Conservation (phyloP, 805 yeast species). For the Candida peoriensis region DNA sequence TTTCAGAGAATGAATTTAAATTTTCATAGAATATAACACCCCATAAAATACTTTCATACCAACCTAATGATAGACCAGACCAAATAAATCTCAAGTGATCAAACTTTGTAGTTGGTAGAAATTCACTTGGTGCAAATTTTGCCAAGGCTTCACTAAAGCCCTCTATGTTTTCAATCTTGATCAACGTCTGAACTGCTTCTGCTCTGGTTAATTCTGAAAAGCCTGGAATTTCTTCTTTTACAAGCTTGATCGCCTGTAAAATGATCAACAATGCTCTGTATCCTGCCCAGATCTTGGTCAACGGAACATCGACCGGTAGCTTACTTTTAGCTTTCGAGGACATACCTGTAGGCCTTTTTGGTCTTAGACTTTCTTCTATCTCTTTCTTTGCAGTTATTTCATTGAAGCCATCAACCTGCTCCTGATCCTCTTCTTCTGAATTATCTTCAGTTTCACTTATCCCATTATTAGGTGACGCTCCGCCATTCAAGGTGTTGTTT, state of each 20-base stretch:
- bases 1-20: slow-evolving; percentile 10
- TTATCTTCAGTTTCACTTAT: slow-evolving; percentile 6
- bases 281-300: slow-evolving; percentile 55
- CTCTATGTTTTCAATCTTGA: slow-evolving; percentile 33
- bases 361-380: slow-evolving; percentile 38
- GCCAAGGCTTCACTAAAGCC: slow-evolving; percentile 25
- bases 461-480: slow-evolving; percentile 3
- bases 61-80: slow-evolving; percentile 61
- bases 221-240: slow-evolving; percentile 27
- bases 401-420: slow-evolving; percentile 12
- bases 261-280: slow-evolving; percentile 36
- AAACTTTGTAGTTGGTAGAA: slow-evolving; percentile 37
- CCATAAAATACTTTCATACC: slow-evolving; percentile 71
- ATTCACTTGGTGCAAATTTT: slow-evolving; percentile 32
- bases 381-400: slow-evolving; percentile 9
- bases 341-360: slow-evolving; percentile 57
- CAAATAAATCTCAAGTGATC: slow-evolving; percentile 52
- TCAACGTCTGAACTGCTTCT: slow-evolving; percentile 30
- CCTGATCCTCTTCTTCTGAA: slow-evolving; percentile 10
- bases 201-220: slow-evolving; percentile 7
- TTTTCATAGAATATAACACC: slow-evolving; percentile 43
- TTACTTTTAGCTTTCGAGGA: slow-evolving; percentile 51
- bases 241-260: slow-evolving; percentile 28
- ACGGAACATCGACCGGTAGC: slow-evolving; percentile 42
- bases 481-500: not conserved